These are phyloP conservation scores for Cadophora sp. DNA, from an alignment of 2,329 filamentous ascomycete species.

Conservation along the genomic window DNA sequence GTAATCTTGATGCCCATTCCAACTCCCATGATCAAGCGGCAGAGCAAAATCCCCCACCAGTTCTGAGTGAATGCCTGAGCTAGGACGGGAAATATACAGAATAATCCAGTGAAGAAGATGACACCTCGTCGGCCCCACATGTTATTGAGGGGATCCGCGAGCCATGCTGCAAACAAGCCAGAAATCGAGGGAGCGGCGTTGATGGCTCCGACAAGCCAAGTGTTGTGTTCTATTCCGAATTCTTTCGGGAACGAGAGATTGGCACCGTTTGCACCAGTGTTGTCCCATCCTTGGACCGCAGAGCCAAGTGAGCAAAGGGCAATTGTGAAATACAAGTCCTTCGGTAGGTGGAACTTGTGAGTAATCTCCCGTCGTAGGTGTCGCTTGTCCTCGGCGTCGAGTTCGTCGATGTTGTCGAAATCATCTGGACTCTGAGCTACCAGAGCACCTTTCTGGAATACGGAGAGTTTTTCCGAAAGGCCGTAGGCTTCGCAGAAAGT, in stretches of 20 bases:
- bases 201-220: constrained; percentile 64
- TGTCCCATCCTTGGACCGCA: constrained; percentile 62
- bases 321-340: constrained; percentile 68
- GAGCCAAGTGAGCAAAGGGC: constrained; percentile 72
- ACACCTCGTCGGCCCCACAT: constrained; percentile 65
- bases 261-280: constrained; percentile 56
- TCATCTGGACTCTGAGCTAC: constrained; percentile 73
- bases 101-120: constrained; percentile 68
- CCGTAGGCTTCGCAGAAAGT: constrained; percentile 65
- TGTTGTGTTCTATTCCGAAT: constrained; percentile 56
- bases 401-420: constrained; percentile 65
- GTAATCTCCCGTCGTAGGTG: constrained; percentile 66
- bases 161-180: constrained; percentile 63
- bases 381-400: constrained; percentile 66
- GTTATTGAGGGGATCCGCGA: constrained; percentile 67
- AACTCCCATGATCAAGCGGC: constrained; percentile 62
- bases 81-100: constrained; percentile 67
- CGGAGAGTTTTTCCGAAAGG: constrained; percentile 61
- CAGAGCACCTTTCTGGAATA: constrained; percentile 75
- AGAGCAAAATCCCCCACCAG: constrained; percentile 64
- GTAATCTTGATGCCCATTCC: constrained; percentile 66
- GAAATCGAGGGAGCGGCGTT: constrained; percentile 56
- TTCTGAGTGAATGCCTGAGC: constrained; percentile 64
- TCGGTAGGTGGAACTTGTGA: constrained; percentile 73
- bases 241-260: constrained; percentile 54